A percentile compares a stretch with the other conserved stretches of the same genome.
Evolutionary conservation across 805 yeast species (phyloP).

Genomic region (Wickerhamiella vanderwaltii): DNA sequence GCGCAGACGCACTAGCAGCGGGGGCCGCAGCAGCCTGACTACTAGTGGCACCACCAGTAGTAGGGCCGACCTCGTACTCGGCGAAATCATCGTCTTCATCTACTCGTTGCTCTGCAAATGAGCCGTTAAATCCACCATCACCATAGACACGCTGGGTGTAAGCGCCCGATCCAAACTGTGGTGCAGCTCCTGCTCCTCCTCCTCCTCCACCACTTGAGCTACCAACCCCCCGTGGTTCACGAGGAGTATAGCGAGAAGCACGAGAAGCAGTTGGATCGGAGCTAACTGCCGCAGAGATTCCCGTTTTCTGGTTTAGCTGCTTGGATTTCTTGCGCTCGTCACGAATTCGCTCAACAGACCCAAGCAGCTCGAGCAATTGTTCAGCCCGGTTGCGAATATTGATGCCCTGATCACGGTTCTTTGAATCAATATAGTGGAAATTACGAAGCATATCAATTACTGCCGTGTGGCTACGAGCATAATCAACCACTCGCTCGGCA

Average conservation of each 20-base stretch:
- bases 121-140: slow-evolving; percentile 31
- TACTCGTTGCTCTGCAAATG: slow-evolving; percentile 21
- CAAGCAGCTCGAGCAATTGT: slow-evolving; percentile 54
- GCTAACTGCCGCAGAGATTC: slow-evolving; percentile 36
- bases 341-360: slow-evolving; percentile 65
- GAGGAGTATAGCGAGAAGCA: slow-evolving; percentile 22
- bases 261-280: slow-evolving; percentile 22
- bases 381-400: slow-evolving; percentile 88
- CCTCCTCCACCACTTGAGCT: slow-evolving; percentile 10
- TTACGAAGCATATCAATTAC: slow-evolving; percentile 78
- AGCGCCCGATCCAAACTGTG: slow-evolving; percentile 26
- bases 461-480: slow-evolving; percentile 70
- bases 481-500: slow-evolving; percentile 89
- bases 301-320: slow-evolving; percentile 64
- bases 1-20: slow-evolving; percentile 3
- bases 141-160: slow-evolving; percentile 30
- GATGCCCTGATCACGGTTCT: slow-evolving; percentile 92
- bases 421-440: slow-evolving; percentile 86
- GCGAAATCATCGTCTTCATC: slow-evolving; percentile 15
- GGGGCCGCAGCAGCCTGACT: neutral
- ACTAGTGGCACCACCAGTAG: neutral
- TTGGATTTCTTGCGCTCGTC: slow-evolving; percentile 85
- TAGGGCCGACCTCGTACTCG: slow-evolving; percentile 24
- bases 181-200: slow-evolving; percentile 15
- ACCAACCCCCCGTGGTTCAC: slow-evolving; percentile 20